Base-by-base conservation (phyloP, 208 protist genomes). In the Trypanosoma cruzi region DNA sequence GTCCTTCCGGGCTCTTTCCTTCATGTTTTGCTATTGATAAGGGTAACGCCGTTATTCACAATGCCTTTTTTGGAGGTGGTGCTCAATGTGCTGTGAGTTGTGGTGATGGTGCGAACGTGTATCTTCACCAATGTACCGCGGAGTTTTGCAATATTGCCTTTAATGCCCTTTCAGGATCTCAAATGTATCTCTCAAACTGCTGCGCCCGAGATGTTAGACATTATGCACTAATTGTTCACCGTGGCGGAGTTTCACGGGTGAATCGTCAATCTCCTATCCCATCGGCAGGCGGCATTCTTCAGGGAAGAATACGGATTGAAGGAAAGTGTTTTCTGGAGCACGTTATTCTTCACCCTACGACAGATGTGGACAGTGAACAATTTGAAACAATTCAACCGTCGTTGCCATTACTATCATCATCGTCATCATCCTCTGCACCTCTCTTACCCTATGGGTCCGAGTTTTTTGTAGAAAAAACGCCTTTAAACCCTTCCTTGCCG, bases 1-100 rank as follows among this genome's bases (percentile, higher is more conserved):
- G 5, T 59, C 70, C 65, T 7, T 68, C 34, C 10, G 49, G 48
- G 32, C 31, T 86, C 31, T 80, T 82, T 24, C 85, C 85, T 0
- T 82, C 79, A 37, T 91, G 82, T 49, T 73, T 91, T 56, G 73
- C 78, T 20, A 73, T 91, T 14, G 80, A 86, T 49, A 71, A 82
- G 22, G 79, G 82, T 5, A 86, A 64, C 31, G 82, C 74, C 2
- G 69, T 82, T 32, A 62, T 91, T 69, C 77, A 80, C 34, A 79
- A 86, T 64, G 82, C 75, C 13, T 61, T 78, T 3, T 74, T 91
- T 54, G 82, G 82, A 18, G 80, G 80, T n/a, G 85, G 85, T 5
- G 72, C 77, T 20, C 72, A 71, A 56, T 87, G 74, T 63, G 86
- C 77, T 52, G 69, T 92, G 50, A 81, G 75, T 60, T 87, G 81